phyloP scores from a whole-genome alignment of 2,329 filamentous ascomycete genomes.

The Tolypocladium tundrense region DNA sequence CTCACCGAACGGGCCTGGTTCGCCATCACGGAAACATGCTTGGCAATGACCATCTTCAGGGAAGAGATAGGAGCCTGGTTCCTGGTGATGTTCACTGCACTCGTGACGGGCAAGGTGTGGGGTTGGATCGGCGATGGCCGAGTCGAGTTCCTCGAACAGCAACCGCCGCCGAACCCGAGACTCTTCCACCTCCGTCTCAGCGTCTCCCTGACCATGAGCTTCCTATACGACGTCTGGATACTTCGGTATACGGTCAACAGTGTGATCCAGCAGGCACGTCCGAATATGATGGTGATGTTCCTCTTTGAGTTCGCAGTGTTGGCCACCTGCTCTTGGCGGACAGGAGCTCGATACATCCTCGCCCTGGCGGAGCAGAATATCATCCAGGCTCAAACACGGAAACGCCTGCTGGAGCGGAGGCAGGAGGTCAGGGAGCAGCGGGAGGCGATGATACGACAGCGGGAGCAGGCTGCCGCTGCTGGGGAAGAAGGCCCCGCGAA shows the following conservation, averaged over 20 bases:
- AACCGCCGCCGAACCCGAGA: slow-evolving; percentile 78
- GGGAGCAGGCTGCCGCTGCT: slow-evolving; percentile 36
- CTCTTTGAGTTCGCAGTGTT: slow-evolving; percentile 93
- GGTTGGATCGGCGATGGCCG: slow-evolving; percentile 95
- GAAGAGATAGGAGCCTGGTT: slow-evolving; percentile 94
- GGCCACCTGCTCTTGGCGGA: slow-evolving; percentile 69
- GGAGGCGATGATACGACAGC: slow-evolving; percentile 38
- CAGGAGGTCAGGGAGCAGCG: slow-evolving; percentile 54
- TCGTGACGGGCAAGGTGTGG: slow-evolving; percentile 94
- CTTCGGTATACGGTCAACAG: slow-evolving; percentile 72
- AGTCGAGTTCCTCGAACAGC: slow-evolving; percentile 89
- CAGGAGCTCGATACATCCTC: slow-evolving; percentile 66
- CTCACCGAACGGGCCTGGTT: slow-evolving; percentile 98
- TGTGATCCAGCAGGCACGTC: slow-evolving; percentile 78
- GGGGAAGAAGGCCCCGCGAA: slow-evolving; percentile 46
- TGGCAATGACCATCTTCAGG: slow-evolving; percentile 97
- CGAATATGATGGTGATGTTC: slow-evolving; percentile 99
- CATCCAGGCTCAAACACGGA: slow-evolving; percentile 60
- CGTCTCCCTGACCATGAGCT: slow-evolving; percentile 66
- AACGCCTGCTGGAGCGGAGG: slow-evolving; percentile 57
- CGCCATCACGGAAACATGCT: slow-evolving; percentile 88
- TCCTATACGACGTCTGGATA: slow-evolving; percentile 70
- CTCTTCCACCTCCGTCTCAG: slow-evolving; percentile 80
- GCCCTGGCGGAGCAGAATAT: slow-evolving; percentile 70
- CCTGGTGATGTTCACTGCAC: slow-evolving; percentile 86